These are phyloP conservation scores for Theileria orientalis DNA, from an alignment of 169 alveolate species.

Conservation along the genomic window DNA sequence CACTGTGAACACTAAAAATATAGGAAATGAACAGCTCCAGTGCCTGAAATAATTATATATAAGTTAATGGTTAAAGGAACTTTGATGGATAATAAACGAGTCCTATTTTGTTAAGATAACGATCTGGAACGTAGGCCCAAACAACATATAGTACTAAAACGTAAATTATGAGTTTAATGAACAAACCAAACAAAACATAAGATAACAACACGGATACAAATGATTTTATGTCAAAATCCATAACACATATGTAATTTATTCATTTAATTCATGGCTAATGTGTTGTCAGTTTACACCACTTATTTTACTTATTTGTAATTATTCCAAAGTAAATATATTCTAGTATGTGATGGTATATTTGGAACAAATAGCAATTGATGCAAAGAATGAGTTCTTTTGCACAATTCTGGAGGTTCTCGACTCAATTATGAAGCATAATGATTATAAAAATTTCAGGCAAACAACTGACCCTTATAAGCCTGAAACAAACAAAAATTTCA, in stretches of 20 bases:
- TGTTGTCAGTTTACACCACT: background rate
- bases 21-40: conserved; percentile 59
- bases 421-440: conserved; percentile 18
- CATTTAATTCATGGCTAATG: background rate
- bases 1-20: conserved; percentile 6
- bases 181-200: conserved; percentile 39
- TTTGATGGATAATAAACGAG: conserved; percentile 62
- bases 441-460: background rate
- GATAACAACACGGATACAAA: conserved; percentile 12
- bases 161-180: background rate
- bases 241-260: background rate
- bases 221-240: conserved; percentile 58
- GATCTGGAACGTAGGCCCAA: conserved; percentile 59
- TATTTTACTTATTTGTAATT: background rate
- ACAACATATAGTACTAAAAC: conserved; percentile 40
- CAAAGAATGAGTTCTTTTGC: conserved; percentile 26
- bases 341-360: conserved; percentile 32
- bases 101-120: conserved; percentile 34
- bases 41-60: conserved; percentile 21
- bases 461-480: background rate
- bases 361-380: conserved; percentile 45
- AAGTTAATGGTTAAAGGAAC: background rate
- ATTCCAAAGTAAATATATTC: background rate
- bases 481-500: background rate
- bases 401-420: conserved; percentile 15